Conservation (phyloP, 2,329 filamentous ascomycete genomes). For the Pseudogymnoascus sp. region DNA sequence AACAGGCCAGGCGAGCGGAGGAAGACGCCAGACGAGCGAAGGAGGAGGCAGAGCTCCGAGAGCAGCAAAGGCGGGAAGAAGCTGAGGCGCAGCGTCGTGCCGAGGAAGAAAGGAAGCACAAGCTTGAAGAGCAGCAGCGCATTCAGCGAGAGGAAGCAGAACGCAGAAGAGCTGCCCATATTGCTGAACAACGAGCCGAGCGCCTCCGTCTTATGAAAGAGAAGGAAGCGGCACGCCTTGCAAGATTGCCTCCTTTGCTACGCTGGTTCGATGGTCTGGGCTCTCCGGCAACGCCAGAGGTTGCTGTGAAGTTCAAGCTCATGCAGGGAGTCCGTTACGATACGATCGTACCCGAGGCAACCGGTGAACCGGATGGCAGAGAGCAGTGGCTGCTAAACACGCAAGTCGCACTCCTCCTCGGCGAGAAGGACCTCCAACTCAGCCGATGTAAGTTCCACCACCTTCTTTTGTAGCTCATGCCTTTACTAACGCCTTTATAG, state of each 20-base stretch:
- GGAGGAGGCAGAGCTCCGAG: constrained; percentile 33
- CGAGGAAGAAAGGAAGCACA: constrained; percentile 43
- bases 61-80: constrained; percentile 39
- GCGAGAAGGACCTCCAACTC: constrained; percentile 54
- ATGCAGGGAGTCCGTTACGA: constrained; percentile 57
- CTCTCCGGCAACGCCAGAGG: constrained; percentile 41
- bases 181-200: constrained; percentile 38
- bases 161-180: constrained; percentile 36
- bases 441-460: constrained; percentile 45
- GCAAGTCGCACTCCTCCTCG: constrained; percentile 54
- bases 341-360: constrained; percentile 47
- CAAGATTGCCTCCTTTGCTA: constrained; percentile 51
- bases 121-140: constrained; percentile 40
- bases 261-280: constrained; percentile 49
- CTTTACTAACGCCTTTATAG: constrained; percentile 29
- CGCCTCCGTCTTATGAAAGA: constrained; percentile 40
- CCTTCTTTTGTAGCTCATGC: constrained; percentile 1
- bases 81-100: constrained; percentile 41
- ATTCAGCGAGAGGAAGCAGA: constrained; percentile 39
- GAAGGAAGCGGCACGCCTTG: constrained; percentile 45
- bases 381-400: constrained; percentile 61
- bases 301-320: constrained; percentile 46
- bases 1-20: constrained; percentile 11
- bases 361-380: constrained; percentile 46
- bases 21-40: constrained; percentile 27